These are phyloP conservation scores for Russula earlei DNA, from an alignment of 768 basidiomycete genomes.

Conservation along the genomic window DNA sequence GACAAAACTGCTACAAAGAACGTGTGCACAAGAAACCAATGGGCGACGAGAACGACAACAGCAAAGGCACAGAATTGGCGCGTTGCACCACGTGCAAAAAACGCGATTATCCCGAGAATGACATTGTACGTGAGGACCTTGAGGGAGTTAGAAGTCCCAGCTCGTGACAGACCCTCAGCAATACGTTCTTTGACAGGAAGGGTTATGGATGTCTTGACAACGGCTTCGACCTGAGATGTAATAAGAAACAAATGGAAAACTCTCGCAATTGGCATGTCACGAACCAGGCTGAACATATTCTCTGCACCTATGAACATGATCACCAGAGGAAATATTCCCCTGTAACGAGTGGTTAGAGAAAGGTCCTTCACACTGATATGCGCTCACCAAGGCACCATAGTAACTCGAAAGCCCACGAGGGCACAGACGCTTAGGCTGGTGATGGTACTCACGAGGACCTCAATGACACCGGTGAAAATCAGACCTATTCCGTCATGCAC, in stretches of 20 bases:
- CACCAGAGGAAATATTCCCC: conserved; percentile 86
- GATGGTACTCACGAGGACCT: conserved; percentile 86
- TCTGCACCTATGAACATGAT: conserved; percentile 94
- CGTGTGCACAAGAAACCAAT: conserved; percentile 95
- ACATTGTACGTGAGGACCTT: conserved; percentile 83
- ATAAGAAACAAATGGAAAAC: conserved; percentile 22
- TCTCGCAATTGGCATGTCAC: conserved; percentile 22
- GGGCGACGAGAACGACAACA: conserved; percentile 87
- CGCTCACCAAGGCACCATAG: conserved; percentile 79
- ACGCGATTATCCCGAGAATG: conserved; percentile 66
- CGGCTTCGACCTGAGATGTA: conserved; percentile 64
- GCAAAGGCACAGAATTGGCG: conserved; percentile 92
- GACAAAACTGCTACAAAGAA: conserved; percentile 93
- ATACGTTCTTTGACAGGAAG: conserved; percentile 87
- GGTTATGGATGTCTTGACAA: conserved; percentile 75
- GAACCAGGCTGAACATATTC: conserved; percentile 92
- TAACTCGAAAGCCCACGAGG: conserved; percentile 78
- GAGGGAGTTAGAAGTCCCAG: conserved; percentile 85
- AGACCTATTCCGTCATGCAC: conserved; percentile 89
- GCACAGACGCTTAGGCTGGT: conserved; percentile 91
- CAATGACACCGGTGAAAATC: conserved; percentile 87
- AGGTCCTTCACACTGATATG: conserved; percentile 4
- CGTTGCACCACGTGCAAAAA: conserved; percentile 70
- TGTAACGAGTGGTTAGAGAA: conserved; percentile 23
- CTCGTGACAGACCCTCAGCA: conserved; percentile 78